Base-by-base conservation (phyloP, 2,329 filamentous ascomycete species). In the Talaromyces sp. region DNA sequence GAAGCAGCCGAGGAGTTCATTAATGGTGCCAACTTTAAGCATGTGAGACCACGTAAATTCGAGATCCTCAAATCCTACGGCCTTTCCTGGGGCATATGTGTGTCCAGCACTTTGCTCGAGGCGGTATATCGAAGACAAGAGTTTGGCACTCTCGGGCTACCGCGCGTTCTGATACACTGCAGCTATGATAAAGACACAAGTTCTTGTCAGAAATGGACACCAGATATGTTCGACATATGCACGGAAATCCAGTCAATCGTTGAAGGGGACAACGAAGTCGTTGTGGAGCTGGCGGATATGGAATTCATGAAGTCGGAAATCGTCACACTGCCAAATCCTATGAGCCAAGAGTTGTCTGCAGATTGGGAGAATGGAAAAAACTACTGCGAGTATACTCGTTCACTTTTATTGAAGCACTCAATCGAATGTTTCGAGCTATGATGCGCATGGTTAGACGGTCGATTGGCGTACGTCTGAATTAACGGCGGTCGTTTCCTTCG, bases 361-460 rank as follows among this genome's bases (percentile, higher is more conserved):
- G 50, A 64, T 11, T 54, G 62, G 56, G 56, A 64, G 16, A 31
- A 22, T 9, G 62, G 56, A 45, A 22, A 41, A 0, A 39, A 49
- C 0, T 64, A 64, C 24, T 33, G 54, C 7, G 37, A 13, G 43
- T 14, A 52, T 64, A 39, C 45, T 59, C n/a, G 24, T 22, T 22
- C 22, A 54, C 10, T 24, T 60, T 1, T 64, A 60, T 60, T 43
- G 60, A 8, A 19, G 13, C 7, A 43, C 31, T 49, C n/a, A n/a
- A 22, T 49, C 31, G 1, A 8, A 56, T 56, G 52, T 54, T 50
- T 16, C 62, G 24, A 35, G 43, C 27, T 31, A 64, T 64, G 62
- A 16, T 64, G 31, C 62, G 54, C 7, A 47, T 47, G 3, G 43
- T 19, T 47, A 47, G 8, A 47, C 3, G 43, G 13, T 11, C 43